Base-by-base conservation (phyloP, 164 flowering plant species). In the Nymphaea thermarum region DNA sequence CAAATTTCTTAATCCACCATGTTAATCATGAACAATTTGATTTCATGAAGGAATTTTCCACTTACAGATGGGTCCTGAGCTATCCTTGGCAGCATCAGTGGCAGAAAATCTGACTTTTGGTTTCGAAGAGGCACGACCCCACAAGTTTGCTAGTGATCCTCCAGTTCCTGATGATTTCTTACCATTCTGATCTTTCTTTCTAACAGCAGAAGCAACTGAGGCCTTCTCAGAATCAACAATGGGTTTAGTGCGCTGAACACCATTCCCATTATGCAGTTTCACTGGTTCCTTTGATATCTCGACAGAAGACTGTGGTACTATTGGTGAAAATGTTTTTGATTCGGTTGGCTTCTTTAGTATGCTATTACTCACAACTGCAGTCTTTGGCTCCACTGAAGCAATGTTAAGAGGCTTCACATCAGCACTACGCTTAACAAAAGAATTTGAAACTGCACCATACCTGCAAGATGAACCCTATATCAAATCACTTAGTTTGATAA, bases 51-150 rank as follows among this genome's bases (percentile, higher is more conserved):
- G 6, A 61, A 4, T 6, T n/a, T 61, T 6, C 8, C 6, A 61
- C 63, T 61, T 61, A 61, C 63, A 8, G 6, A 61, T 61, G 63
- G 63, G 44, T 63, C 71, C 75, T 68, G 73, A 43, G 71, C 70
- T 64, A 65, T 44, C 59, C 7, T 60, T 66, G 63, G 71, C 73
- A 44, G 73, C 66, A 63, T 83, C 80, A 69, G 77, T 74, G 44
- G 80, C 70, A 42, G 72, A 68, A 72, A 67, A 44, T 68, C 65
- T 66, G 66, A 83, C 70, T 65, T 83, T 85, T 72, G 83, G 45
- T 76, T 84, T 91, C 42, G 81, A 69, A 73, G 96, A 83, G 70
- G 90, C 94, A 79, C 88, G 90, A 14, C 87, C 92, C 97, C 97
- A 93, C 69, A 93, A 68, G 73, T 80, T 91, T 64, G 94, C 83